These are phyloP conservation scores for Limnanthes douglasii DNA, from an alignment of 345 rosid species.

Conservation along the genomic window DNA sequence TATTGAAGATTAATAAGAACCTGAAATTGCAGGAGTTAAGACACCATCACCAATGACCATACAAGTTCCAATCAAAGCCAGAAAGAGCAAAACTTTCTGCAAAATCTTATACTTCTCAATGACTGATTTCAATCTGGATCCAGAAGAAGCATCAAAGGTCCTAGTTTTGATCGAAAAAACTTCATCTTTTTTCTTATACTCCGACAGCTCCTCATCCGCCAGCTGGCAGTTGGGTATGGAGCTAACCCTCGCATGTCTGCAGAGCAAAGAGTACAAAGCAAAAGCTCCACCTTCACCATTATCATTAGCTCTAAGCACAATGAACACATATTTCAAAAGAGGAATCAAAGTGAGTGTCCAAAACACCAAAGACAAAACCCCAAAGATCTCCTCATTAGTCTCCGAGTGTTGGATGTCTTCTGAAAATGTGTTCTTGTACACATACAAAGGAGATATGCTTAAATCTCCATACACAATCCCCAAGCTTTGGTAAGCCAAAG, in stretches of 20 bases:
- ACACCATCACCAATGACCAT: conserved; percentile 98
- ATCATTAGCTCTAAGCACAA: conserved; percentile 79
- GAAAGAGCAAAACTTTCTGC: conserved; percentile 54
- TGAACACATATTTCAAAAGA: conserved; percentile 53
- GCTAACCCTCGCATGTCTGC: conserved; percentile 66
- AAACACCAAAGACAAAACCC: conserved; percentile 69
- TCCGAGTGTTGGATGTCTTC: conserved; percentile 75
- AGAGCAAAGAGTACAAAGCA: conserved; percentile 65
- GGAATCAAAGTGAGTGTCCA: conserved; percentile 81
- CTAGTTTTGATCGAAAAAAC: conserved; percentile 12
- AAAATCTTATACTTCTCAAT: conserved; percentile 50
- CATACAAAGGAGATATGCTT: conserved; percentile 77
- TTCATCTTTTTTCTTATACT: conserved; percentile 31
- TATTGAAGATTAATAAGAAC: conserved; percentile 13
- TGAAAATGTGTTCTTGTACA: conserved; percentile 73
- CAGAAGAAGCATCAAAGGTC: too few species aligned
- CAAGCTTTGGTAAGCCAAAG: conserved; percentile 72
- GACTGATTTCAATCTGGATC: conserved; percentile 43
- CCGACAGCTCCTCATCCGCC: conserved; percentile 66
- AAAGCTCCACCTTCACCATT: conserved; percentile 91
- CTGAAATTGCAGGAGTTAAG: conserved; percentile 79
- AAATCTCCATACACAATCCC: conserved; percentile 90
- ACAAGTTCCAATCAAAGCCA: conserved; percentile 80
- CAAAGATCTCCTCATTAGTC: conserved; percentile 80
- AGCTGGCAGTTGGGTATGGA: conserved; percentile 68